phyloP scores from a whole-genome alignment of 1,284 basidiomycete species.

The Volvariella volvacea region DNA sequence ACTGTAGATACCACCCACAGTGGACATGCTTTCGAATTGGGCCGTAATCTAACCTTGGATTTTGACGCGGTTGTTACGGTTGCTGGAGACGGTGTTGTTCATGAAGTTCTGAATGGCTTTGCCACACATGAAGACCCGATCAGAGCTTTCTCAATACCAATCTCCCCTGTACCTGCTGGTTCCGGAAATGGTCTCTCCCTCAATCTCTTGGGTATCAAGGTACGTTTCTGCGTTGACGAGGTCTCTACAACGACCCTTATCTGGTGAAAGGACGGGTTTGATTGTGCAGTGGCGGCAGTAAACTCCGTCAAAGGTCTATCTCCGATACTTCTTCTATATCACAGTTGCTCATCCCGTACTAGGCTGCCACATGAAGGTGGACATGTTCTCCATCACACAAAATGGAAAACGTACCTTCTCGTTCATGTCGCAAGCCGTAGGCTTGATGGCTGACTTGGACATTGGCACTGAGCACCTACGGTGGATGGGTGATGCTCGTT shows the following conservation, averaged over 20 bases:
- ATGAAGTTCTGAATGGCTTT: conserved; percentile 93
- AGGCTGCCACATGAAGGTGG: conserved; percentile 71
- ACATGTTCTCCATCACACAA: conserved; percentile 79
- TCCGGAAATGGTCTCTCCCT: conserved; percentile 78
- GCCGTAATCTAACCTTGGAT: conserved; percentile 49
- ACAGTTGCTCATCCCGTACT: neutral
- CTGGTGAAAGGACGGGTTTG: conserved; percentile 60
- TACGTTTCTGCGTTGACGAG: too few relatives aligned
- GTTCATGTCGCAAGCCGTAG: conserved; percentile 85
- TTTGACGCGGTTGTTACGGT: conserved; percentile 80
- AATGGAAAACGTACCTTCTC: conserved; percentile 65
- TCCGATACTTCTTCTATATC: neutral
- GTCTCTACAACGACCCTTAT: conserved; percentile 2
- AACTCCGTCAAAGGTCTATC: conserved; percentile 80
- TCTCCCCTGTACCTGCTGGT: conserved; percentile 87
- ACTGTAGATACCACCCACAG: conserved; percentile 62
- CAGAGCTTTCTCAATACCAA: conserved; percentile 68
- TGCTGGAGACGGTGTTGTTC: conserved; percentile 87
- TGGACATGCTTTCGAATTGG: conserved; percentile 73
- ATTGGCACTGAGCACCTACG: conserved; percentile 83
- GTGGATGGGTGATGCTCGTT: conserved; percentile 92
- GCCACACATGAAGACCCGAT: conserved; percentile 64
- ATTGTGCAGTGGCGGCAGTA: conserved; percentile 69
- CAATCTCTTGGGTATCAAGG: conserved; percentile 67
- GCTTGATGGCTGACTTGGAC: conserved; percentile 90